Conservation (phyloP, 371 early-diverging fungal species). For the Nosema muscidifuracis region DNA sequence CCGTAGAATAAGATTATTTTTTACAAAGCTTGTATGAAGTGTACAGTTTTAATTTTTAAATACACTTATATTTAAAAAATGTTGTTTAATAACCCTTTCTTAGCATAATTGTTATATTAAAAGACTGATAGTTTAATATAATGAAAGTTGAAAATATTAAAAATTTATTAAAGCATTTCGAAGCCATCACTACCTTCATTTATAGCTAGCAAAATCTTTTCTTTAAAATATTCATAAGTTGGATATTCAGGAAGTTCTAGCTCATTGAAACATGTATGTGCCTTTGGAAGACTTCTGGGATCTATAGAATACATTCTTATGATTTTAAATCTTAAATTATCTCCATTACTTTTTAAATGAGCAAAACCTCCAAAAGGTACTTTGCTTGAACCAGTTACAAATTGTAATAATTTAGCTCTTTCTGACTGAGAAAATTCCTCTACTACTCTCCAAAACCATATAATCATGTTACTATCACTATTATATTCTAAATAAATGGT, state of each 20-base stretch:
- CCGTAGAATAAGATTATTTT: too few relatives aligned
- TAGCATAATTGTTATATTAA: too few relatives aligned
- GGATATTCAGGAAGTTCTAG: constrained; percentile 87
- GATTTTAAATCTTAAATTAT: constrained; percentile 92
- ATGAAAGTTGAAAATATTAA: too few relatives aligned
- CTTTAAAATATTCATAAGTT: constrained; percentile 79
- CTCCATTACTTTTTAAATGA: constrained; percentile 79
- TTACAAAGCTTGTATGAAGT: too few relatives aligned
- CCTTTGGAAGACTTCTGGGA: constrained; percentile 80
- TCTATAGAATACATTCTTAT: constrained; percentile 72
- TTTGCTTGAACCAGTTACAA: constrained; percentile 91
- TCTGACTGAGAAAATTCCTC: constrained; percentile 87
- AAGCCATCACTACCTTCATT: constrained; percentile 90
- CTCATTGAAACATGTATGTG: constrained; percentile 84
- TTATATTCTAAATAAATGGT: constrained; percentile 84
- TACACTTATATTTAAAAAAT: too few relatives aligned
- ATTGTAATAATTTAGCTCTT: constrained; percentile 88
- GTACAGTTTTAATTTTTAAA: too few relatives aligned
- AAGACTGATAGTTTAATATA: too few relatives aligned
- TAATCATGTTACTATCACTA: constrained; percentile 73
- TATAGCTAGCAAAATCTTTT: constrained; percentile 76
- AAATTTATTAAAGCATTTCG: constrained; percentile 68
- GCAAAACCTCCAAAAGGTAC: constrained; percentile 91
- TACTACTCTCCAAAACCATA: constrained; percentile 97
- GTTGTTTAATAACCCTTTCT: too few relatives aligned